These are phyloP conservation scores for Cladosporium austrohemisphaericum DNA, from an alignment of 2,329 filamentous ascomycete species.

Conservation along the genomic window DNA sequence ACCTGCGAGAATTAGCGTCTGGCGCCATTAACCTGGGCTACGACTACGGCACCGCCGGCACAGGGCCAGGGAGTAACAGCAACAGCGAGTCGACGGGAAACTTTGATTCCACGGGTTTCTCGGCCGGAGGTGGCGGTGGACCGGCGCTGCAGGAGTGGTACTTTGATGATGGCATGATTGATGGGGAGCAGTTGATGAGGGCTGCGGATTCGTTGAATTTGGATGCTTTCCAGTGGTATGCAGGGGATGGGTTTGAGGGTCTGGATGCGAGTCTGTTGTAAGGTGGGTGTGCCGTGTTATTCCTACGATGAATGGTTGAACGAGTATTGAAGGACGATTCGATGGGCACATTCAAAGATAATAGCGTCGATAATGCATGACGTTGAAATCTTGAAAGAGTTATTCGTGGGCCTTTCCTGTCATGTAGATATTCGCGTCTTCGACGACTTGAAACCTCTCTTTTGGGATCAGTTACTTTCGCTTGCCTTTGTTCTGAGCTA, in stretches of 20 bases:
- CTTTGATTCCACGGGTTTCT: constrained; percentile 6
- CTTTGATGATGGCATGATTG: constrained; percentile 10
- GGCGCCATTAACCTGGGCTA: background rate
- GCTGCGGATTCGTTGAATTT: constrained; percentile 84
- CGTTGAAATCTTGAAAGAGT: too few relatives aligned
- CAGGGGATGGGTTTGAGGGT: constrained; percentile 4
- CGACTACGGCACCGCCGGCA: background rate
- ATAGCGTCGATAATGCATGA: too few relatives aligned
- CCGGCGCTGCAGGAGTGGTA: constrained; percentile 11
- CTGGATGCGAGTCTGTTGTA: constrained; percentile 9
- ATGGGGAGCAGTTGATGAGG: constrained; percentile 42
- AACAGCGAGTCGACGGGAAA: constrained; percentile 3
- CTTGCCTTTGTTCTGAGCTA: too few relatives aligned
- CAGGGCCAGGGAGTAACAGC: constrained; percentile 5
- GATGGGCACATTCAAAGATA: too few relatives aligned
- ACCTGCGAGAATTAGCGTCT: constrained; percentile 5
- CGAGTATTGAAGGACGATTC: too few relatives aligned
- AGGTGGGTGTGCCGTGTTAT: too few relatives aligned
- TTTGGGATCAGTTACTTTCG: too few relatives aligned
- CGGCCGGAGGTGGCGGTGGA: background rate
- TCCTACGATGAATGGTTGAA: too few relatives aligned
- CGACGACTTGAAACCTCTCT: too few relatives aligned
- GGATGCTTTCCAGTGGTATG: constrained; percentile 13
- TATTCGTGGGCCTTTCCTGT: too few relatives aligned
- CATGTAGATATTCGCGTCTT: too few relatives aligned